phyloP scores from a whole-genome alignment of 2,329 filamentous ascomycete species.

The Lizonia empirigonia region DNA sequence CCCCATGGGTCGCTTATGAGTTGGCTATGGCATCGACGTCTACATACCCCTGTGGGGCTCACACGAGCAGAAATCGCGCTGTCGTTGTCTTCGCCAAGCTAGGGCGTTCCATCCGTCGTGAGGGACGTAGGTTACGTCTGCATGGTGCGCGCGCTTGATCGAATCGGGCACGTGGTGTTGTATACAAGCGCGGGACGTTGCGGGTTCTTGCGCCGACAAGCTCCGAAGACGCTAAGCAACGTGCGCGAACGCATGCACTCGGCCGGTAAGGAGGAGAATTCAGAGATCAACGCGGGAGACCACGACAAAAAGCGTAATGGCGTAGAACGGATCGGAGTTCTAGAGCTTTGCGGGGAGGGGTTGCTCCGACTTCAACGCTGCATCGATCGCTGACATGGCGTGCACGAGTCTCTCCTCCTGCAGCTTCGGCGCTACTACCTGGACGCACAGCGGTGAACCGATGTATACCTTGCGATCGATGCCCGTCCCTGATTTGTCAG shows the following conservation, averaged over 20 bases:
- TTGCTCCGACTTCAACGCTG: conserved; percentile 41
- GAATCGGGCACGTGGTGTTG: conserved; percentile 9
- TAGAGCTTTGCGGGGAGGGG: conserved; percentile 22
- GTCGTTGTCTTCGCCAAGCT: conserved; percentile 10
- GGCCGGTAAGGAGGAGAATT: conserved; percentile 8
- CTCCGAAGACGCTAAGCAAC: conserved; percentile 3
- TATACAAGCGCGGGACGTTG: conserved; percentile 1
- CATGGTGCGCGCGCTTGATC: conserved; percentile 12
- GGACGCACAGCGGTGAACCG: conserved; percentile 60
- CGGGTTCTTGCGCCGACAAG: conserved; percentile 3
- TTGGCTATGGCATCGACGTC: background rate
- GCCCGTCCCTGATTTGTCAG: conserved; percentile 46
- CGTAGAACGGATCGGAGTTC: conserved; percentile 1
- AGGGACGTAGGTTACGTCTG: conserved; percentile 5
- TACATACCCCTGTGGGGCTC: conserved; percentile 5
- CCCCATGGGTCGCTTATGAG: too few relatives aligned
- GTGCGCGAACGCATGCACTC: conserved; percentile 3
- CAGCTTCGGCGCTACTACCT: conserved; percentile 61
- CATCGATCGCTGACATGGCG: conserved; percentile 61
- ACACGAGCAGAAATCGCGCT: conserved; percentile 10
- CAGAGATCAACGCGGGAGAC: background rate
- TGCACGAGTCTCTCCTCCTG: conserved; percentile 60
- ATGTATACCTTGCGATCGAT: conserved; percentile 61
- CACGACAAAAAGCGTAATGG: background rate
- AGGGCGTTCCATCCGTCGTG: background rate